Base-by-base conservation (phyloP, 192 early-diverging fungal species). In the Coemansia nantahalensis region DNA sequence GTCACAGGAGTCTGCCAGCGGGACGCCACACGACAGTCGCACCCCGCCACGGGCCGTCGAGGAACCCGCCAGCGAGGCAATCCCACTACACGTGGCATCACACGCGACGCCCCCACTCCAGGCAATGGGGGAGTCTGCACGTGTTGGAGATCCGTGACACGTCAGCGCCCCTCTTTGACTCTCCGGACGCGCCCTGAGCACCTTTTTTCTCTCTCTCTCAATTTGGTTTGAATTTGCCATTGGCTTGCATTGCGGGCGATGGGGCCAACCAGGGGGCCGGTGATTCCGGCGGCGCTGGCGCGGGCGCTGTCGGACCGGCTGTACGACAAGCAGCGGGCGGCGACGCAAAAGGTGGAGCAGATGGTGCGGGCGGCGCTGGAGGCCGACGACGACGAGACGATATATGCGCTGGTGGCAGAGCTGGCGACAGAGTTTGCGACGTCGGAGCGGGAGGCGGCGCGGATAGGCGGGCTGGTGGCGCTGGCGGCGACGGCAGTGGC, bases 391-490 rank as follows among this genome's bases (percentile, higher is more conserved):
- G 54, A 74, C 22, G 42, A 77, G 8, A 65, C 78, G 35, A 85
- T 95, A 30, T 84, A 80, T 54, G 51, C 68, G 42, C 83, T 92
- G n/a, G 82, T 97, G 28, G 74, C 79, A 23, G 81, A 83, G 34
- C 79, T 99, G 11, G 84, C 93, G 5, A 77, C 84, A 26, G 94
- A 97, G 39, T 97, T 90, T 74, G 89, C 89, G 4, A 94, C 92
- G 51, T 94, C 93, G 0, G 77, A 84, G 28, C 79, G 85, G n/a
- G 78, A 91, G 17, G 87, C 94, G 56, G 77, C 90, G 4, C 83
- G 92, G 0, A 91, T 94, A 60, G 97, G 97, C 39, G 97, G 97
- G 4, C 78, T 99, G 10, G 95, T 99, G 42, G 90, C 89, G 4
- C 66, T 99, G 43, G 94, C 92, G 1, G 90, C 89, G 0, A 82